Percentiles rank a stretch among this genome's conserved stretches.
Conservation (phyloP, 2,329 filamentous ascomycete species). For the Cordyceps pruinosa region DNA sequence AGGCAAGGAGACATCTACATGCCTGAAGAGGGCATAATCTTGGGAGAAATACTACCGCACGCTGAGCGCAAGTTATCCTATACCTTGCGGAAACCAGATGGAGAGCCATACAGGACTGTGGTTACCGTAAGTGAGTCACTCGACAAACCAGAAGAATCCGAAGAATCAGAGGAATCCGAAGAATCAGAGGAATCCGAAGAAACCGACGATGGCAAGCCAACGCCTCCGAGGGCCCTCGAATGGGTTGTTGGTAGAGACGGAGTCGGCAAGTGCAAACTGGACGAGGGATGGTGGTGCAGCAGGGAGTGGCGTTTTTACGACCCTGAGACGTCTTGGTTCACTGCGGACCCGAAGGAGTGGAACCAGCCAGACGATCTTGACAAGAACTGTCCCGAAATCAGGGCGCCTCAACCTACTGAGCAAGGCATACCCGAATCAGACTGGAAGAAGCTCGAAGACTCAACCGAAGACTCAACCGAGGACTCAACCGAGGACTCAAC, state of each 20-base stretch:
- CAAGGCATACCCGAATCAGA: not conserved
- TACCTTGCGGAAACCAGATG: not conserved
- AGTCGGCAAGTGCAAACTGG: not conserved
- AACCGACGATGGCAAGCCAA: not conserved
- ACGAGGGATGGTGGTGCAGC: not conserved
- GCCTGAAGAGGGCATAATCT: not conserved
- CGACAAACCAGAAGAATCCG: not conserved
- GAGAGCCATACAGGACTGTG: not conserved
- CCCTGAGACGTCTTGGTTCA: not conserved
- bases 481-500: no score
- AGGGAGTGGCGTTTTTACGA: not conserved
- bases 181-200: not conserved
- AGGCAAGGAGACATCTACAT: not conserved
- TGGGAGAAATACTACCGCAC: not conserved
- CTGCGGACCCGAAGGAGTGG: not conserved
- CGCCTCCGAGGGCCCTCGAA: not conserved
- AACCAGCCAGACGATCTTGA: not conserved
- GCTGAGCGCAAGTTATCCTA: not conserved
- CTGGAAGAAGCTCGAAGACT: not conserved
- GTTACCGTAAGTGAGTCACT: not conserved
- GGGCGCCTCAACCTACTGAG: not conserved
- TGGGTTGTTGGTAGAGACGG: not conserved
- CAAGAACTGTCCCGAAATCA: not conserved
- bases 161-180: not conserved
- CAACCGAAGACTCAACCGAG: no score